Evolutionary conservation across 1,284 basidiomycete species (phyloP).

Genomic region (Leccinum angustisporum): DNA sequence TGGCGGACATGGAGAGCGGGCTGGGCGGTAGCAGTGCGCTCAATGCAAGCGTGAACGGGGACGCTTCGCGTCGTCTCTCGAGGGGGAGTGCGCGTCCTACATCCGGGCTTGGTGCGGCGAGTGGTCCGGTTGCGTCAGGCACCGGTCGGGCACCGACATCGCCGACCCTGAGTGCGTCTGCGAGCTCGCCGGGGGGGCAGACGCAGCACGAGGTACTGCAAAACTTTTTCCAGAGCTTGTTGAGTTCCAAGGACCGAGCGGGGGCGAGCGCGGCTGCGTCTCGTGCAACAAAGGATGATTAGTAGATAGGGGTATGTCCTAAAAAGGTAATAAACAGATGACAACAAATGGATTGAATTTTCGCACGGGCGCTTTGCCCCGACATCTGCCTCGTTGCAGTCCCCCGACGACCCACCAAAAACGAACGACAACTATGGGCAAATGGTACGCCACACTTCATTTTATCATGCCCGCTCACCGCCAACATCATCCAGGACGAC

Average conservation of each 20-base stretch:
- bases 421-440: slow-evolving; percentile 34
- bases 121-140: slow-evolving; percentile 14
- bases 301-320: background rate
- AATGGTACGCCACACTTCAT: slow-evolving; percentile 32
- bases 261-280: slow-evolving; percentile 28
- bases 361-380: slow-evolving; percentile 23
- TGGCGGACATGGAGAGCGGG: slow-evolving; percentile 81
- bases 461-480: slow-evolving; percentile 3
- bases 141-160: slow-evolving; percentile 36
- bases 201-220: slow-evolving; percentile 81
- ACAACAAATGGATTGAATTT: slow-evolving; percentile 20
- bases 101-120: slow-evolving; percentile 21
- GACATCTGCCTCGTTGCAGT: slow-evolving; percentile 30
- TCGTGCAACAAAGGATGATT: slow-evolving; percentile 14
- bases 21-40: slow-evolving; percentile 32
- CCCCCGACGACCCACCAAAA: slow-evolving; percentile 6
- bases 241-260: slow-evolving; percentile 65
- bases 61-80: slow-evolving; percentile 36
- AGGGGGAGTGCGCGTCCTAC: slow-evolving; percentile 31
- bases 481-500: slow-evolving; percentile 50
- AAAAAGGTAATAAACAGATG: slow-evolving; percentile 15
- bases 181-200: slow-evolving; percentile 53
- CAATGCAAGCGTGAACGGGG: slow-evolving; percentile 34
- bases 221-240: slow-evolving; percentile 82
- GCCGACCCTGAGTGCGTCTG: slow-evolving; percentile 41